phyloP scores from a whole-genome alignment of 306 rosid genomes.

The Acmispon strigosus region DNA sequence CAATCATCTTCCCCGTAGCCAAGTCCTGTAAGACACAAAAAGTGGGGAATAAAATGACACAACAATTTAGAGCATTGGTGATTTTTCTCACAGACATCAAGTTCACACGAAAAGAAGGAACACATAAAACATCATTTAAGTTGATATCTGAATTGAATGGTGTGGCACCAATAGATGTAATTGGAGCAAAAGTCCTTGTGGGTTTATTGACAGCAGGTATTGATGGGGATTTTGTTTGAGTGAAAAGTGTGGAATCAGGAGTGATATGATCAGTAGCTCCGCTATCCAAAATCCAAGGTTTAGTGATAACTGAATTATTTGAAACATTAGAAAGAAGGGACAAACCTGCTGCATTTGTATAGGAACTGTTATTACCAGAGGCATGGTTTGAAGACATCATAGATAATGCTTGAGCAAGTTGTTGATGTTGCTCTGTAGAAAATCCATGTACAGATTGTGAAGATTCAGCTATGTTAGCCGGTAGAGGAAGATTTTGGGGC shows the following conservation, averaged over 20 bases:
- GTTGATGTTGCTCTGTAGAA: neutral
- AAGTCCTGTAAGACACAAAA: conserved; percentile 20
- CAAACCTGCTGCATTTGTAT: conserved; percentile 19
- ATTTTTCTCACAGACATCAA: conserved; percentile 7
- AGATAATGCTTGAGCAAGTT: neutral
- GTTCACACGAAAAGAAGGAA: conserved; percentile 13
- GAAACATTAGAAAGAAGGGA: neutral
- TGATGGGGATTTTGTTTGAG: neutral
- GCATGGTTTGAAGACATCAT: neutral
- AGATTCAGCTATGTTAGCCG: neutral
- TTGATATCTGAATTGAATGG: neutral
- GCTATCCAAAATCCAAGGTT: neutral
- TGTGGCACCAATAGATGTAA: neutral
- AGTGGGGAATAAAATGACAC: neutral
- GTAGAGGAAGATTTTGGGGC: neutral
- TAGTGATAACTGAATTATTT: conserved; percentile 7
- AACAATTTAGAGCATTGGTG: neutral
- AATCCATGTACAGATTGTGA: neutral
- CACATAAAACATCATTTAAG: conserved; percentile 20
- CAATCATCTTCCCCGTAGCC: neutral
- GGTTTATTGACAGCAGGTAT: conserved; percentile 8
- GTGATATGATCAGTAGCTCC: conserved; percentile 9
- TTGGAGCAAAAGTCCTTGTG: neutral
- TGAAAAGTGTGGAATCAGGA: neutral
- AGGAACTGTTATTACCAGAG: neutral